Evolutionary conservation across 2,329 filamentous ascomycete genomes (phyloP).

Genomic region (Diaporthe sp.): DNA sequence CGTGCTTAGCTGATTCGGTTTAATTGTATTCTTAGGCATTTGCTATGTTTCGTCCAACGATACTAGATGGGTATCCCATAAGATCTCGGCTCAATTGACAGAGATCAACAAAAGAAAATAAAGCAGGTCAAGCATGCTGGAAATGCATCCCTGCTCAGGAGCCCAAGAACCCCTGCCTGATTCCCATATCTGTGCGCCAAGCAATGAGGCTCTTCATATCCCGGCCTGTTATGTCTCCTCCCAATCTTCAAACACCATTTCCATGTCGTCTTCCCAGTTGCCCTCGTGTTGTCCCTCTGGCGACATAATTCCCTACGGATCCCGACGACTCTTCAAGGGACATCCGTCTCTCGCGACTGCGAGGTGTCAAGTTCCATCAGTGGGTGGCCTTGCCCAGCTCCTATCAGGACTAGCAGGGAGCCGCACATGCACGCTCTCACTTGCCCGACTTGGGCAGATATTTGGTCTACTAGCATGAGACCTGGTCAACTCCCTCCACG

Average conservation of each 20-base stretch:
- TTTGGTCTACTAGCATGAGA: too few relatives aligned
- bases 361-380: background rate
- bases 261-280: background rate
- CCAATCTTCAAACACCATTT: background rate
- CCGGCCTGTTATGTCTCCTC: background rate
- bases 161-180: background rate
- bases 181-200: constrained; percentile 21
- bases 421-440: background rate
- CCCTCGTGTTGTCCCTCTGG: background rate
- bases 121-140: background rate
- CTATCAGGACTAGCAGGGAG: background rate
- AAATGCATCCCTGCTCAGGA: background rate
- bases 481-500: background rate
- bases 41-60: background rate
- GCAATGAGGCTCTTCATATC: constrained; percentile 15
- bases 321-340: background rate
- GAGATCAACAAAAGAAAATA: constrained; percentile 19
- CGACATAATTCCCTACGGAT: background rate
- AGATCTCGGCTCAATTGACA: constrained; percentile 14
- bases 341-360: constrained; percentile 1
- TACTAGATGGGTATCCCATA: background rate
- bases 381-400: background rate
- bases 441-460: background rate
- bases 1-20: background rate
- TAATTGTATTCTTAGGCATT: background rate